A percentile compares a stretch with the other conserved stretches of the same genome.
These are phyloP conservation scores for Ascoidea asiatica DNA, from an alignment of 805 yeast genomes.

Conservation along the genomic window DNA sequence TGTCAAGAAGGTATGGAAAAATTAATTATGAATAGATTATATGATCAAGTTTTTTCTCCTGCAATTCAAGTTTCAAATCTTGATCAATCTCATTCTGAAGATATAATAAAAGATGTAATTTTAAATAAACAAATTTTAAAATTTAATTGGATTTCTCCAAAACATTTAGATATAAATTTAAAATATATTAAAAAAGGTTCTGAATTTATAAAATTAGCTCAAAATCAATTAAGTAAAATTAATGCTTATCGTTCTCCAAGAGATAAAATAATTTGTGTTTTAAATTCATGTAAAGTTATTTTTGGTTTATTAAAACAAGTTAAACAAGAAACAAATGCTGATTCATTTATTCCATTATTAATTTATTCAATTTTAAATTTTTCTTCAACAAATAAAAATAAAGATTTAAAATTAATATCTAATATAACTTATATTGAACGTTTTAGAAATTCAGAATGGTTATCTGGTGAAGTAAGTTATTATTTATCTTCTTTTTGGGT, in stretches of 20 bases:
- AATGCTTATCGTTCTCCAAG: conserved; percentile 84
- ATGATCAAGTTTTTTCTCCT: conserved; percentile 71
- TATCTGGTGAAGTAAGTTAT: conserved; percentile 82
- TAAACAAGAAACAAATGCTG: conserved; percentile 66
- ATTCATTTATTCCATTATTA: conserved; percentile 80
- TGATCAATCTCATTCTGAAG: conserved; percentile 46
- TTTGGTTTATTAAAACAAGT: conserved; percentile 71
- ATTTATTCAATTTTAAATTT: conserved; percentile 69
- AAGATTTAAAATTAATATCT: conserved; percentile 34
- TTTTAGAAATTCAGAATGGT: conserved; percentile 61
- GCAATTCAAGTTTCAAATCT: conserved; percentile 20
- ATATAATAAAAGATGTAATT: conserved; percentile 43
- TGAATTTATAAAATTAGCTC: conserved; percentile 52
- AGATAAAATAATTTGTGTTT: conserved; percentile 81
- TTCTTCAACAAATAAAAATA: conserved; percentile 30
- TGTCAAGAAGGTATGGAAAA: conserved; percentile 89
- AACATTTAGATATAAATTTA: conserved; percentile 65
- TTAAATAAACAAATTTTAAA: conserved; percentile 41
- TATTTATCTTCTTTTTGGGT: conserved; percentile 85
- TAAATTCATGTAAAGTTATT: conserved; percentile 86
- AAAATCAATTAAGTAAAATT: conserved; percentile 62
- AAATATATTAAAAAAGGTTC: conserved; percentile 32
- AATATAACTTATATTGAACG: conserved; percentile 78
- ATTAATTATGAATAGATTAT: conserved; percentile 77
- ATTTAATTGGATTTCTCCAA: conserved; percentile 59